Evolutionary conservation across 116 monocot genomes (phyloP), one percentile per base, ranked within the genome.

Genomic region (Zostera marina): DNA sequence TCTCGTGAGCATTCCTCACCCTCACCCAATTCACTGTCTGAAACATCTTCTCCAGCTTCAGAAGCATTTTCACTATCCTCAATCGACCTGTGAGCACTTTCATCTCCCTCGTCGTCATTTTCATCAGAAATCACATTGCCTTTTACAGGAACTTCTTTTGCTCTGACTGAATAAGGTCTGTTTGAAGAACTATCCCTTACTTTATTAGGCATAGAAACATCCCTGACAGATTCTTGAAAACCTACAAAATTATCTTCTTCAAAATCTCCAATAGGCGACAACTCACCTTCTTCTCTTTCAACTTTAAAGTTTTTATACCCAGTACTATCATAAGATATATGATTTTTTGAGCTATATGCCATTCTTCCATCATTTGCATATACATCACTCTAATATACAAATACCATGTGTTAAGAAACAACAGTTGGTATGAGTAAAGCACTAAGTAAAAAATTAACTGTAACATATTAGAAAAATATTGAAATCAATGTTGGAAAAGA

Each of bases 11-110:
- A 87, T 40, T 91, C 91, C 40, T 91, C 65, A 7, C 41, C 85
- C 51, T 78, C 85, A 74, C 69, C 85, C 43, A 90, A 89, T 59
- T 99, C 99, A 68, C 87, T 99, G 20, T 75, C 99, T 42, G 98
- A 98, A 63, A 70, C 79, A 67, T 96, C 94, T 65, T 82, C 96
- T 47, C 80, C 90, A 44, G 78, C 83, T 63, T 86, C 91, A 32
- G 91, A 99, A 22, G 81, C 91, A 73, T 98, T 98, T 64, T 86
- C 98, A 64, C 85, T 99, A 49, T 85, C 89, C 59, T 88, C 96
- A 9, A 78, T 80, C 3, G 86, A 86, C 58, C 91, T 75, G 24
- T 99, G 99, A 48, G 81, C 84, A 67, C 87, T 87, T 70, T 87
- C 91, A 47, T 99, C 83, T 60, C 83, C 99, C 44, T 92, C 92